Evolutionary conservation across 2,329 filamentous ascomycete genomes (phyloP).

Genomic region (Pestalotiopsis sp.): DNA sequence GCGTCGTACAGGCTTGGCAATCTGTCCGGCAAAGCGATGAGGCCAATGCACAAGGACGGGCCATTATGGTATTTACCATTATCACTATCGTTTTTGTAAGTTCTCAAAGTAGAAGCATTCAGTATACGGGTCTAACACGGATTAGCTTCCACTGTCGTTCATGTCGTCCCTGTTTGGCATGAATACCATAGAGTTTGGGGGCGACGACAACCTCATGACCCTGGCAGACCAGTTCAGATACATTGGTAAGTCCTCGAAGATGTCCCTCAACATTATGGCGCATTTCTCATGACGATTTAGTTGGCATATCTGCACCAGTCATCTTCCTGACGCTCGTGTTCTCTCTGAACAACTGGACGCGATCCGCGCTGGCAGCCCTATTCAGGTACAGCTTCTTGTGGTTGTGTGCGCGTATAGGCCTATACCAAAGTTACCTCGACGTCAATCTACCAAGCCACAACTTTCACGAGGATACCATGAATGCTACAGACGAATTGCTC

Average conservation of each 20-base stretch:
- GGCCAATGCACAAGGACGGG: conserved; percentile 42
- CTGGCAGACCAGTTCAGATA: conserved; percentile 20
- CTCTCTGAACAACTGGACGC: conserved; percentile 24
- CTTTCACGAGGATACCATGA: background rate
- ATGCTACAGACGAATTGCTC: background rate
- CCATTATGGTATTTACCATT: conserved; percentile 49
- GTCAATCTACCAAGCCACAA: conserved; percentile 1
- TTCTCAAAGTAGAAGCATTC: background rate
- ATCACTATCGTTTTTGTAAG: conserved; percentile 50
- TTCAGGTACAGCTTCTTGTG: background rate
- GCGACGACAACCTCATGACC: conserved; percentile 16
- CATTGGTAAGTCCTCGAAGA: conserved; percentile 25
- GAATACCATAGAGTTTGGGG: conserved; percentile 31
- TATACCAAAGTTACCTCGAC: background rate
- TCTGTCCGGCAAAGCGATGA: conserved; percentile 41
- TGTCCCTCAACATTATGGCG: background rate
- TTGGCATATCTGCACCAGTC: conserved; percentile 27
- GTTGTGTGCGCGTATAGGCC: background rate
- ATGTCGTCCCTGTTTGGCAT: conserved; percentile 42
- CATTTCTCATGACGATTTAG: conserved; percentile 17
- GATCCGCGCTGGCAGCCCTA: conserved; percentile 15
- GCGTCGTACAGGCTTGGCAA: conserved; percentile 45
- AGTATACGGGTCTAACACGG: background rate
- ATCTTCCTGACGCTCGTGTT: conserved; percentile 27
- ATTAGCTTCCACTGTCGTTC: conserved; percentile 40